These are phyloP conservation scores for Blechomonas ayalai DNA, from an alignment of 208 protist species.

Conservation along the genomic window DNA sequence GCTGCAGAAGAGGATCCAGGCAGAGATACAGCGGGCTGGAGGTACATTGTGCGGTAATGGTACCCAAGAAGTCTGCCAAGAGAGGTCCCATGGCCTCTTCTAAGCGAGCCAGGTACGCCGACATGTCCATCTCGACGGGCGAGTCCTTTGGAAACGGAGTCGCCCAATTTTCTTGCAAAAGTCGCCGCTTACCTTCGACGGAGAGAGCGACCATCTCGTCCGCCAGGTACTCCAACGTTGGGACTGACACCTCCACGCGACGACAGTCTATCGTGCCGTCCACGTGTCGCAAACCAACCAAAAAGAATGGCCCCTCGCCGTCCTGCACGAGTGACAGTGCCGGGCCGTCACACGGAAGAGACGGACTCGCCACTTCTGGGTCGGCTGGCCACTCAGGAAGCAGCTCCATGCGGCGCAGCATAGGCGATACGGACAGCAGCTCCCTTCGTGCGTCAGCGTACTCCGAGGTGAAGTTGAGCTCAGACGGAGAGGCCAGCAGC, in stretches of 20 bases:
- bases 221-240: slow-evolving; percentile 10
- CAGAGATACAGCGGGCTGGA: slow-evolving; percentile 58
- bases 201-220: slow-evolving; percentile 7
- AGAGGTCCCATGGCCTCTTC: slow-evolving; percentile 14
- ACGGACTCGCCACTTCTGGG: slow-evolving; percentile 9
- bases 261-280: slow-evolving; percentile 40
- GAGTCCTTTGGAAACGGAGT: neutral
- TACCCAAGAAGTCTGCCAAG: slow-evolving; percentile 28
- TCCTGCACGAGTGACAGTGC: slow-evolving; percentile 17
- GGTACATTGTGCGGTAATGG: slow-evolving; percentile 18
- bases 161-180: slow-evolving; percentile 1
- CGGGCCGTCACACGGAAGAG: slow-evolving; percentile 9
- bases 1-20: slow-evolving; percentile 53
- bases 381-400: slow-evolving; percentile 13
- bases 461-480: slow-evolving; percentile 2
- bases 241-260: slow-evolving; percentile 11
- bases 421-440: slow-evolving; percentile 9
- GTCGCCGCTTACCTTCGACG: neutral
- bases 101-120: slow-evolving; percentile 10
- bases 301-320: slow-evolving; percentile 3
- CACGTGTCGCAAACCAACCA: slow-evolving; percentile 41
- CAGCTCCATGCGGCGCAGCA: slow-evolving; percentile 14
- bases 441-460: slow-evolving; percentile 8
- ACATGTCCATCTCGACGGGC: neutral
- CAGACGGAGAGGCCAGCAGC: neutral